Conservation (phyloP, 768 basidiomycete genomes). For the Fibroporia radiculosa region DNA sequence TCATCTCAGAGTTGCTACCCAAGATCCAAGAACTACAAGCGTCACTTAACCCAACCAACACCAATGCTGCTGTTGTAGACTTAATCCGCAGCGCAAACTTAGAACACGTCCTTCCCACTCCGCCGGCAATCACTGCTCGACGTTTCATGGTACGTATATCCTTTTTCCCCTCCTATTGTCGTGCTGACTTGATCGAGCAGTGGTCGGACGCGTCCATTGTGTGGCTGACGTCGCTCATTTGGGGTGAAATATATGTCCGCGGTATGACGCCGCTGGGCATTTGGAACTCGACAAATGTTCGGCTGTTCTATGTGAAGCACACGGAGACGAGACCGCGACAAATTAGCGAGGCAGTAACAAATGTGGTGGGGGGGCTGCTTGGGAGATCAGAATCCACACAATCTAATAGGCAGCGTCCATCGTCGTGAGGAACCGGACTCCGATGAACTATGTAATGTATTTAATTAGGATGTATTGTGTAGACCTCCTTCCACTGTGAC, state of each 20-base stretch:
- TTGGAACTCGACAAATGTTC: conserved; percentile 87
- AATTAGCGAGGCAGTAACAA: conserved; percentile 71
- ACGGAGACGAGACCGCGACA: conserved; percentile 61
- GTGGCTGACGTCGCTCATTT: conserved; percentile 90
- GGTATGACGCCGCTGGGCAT: conserved; percentile 82
- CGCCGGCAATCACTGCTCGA: conserved; percentile 57
- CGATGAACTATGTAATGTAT: no score
- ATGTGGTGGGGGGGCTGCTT: conserved; percentile 73
- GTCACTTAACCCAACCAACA: conserved; percentile 51
- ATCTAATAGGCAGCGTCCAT: conserved; percentile 16
- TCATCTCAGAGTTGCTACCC: conserved; percentile 83
- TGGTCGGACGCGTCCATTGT: conserved; percentile 90
- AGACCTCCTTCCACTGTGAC: no score
- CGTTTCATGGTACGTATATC: conserved; percentile 58
- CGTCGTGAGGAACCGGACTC: no score
- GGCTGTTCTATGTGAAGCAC: conserved; percentile 88
- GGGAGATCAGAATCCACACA: conserved; percentile 32
- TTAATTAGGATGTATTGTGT: no score
- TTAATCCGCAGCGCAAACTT: conserved; percentile 67
- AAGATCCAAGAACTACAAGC: conserved; percentile 78
- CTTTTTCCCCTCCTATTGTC: background rate
- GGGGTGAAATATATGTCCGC: conserved; percentile 93
- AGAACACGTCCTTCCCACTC: conserved; percentile 64
- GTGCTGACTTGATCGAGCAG: conserved; percentile 29
- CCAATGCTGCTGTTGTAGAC: conserved; percentile 63